Base-by-base conservation (phyloP, 1,139 yeast genomes). In the Scheffersomyces cryptocercus region DNA sequence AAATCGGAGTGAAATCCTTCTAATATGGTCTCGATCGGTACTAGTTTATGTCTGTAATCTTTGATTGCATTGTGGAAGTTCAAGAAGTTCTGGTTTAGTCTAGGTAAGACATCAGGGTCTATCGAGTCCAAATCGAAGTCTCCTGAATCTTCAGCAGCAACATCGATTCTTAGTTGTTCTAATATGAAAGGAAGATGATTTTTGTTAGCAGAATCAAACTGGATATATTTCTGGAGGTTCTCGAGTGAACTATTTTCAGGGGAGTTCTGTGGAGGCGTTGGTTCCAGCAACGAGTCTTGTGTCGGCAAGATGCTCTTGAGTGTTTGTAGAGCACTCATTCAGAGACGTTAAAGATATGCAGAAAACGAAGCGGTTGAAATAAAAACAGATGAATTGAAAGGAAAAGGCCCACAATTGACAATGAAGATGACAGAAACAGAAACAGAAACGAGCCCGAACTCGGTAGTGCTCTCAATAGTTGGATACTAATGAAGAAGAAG, bases 1-100 rank as follows among this genome's bases (percentile, higher is more conserved):
- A 90, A 67, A 48, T 84, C 84, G 4, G 59, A 49, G 52, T 84
- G 82, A 62, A 88, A 87, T 28, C 70, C 66, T 11, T 60, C 55
- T 37, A 84, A 64, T 15, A 79, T 73, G n/a, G 46, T 38, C 39
- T 66, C 68, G 26, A 74, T 62, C 2, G 78, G 77, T 15, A 48
- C 51, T 24, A 75, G 50, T 36, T 62, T 70, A 6, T 63, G 55
- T 42, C 74, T 65, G 35, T 79, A 73, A 8, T 58, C 54, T 20
- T 58, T 57, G n/a, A 82, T 62, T 4, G 68, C 61, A 5, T 54
- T 48, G 43, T 70, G 69, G 47, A 75, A 68, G 6, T 57, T 53
- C 28, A 65, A 56, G 45, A 73, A 72, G 34, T 60, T 53, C 43
- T 56, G 51, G 40, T 59, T 51, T 29, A 65, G 52, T 16, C 43